Conservation (phyloP, 2,329 filamentous ascomycete genomes). For the Aotearoamyces nothofagi region DNA sequence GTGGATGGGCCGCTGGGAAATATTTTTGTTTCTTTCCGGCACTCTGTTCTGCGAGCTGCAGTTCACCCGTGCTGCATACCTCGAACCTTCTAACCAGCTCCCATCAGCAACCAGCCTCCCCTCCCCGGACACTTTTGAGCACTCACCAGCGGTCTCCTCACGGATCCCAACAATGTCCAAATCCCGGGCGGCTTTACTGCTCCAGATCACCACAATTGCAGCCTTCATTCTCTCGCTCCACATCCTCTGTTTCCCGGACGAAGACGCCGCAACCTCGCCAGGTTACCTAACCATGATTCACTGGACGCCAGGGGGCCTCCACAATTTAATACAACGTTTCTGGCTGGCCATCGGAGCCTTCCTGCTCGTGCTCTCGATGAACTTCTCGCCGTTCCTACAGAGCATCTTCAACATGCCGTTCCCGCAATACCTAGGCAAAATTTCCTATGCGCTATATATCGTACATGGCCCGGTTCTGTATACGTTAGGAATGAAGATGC, state of each 20-base stretch:
- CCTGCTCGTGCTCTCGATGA: conserved; percentile 1
- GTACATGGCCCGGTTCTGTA: conserved; percentile 33
- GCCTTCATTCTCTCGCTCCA: conserved; percentile 2
- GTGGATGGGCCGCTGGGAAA: conserved; percentile 1
- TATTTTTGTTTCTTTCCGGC: conserved; percentile 2
- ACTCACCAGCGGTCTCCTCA: no score
- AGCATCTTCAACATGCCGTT: conserved; percentile 27
- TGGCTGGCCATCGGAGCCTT: conserved; percentile 4
- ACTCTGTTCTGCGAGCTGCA: conserved; percentile 1
- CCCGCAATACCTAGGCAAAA: conserved; percentile 34
- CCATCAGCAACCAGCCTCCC: not conserved
- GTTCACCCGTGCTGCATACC: conserved; percentile 1
- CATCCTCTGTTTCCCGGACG: conserved; percentile 4
- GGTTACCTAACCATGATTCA: conserved; percentile 2
- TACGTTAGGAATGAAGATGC: conserved; percentile 5
- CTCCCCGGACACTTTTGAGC: not conserved
- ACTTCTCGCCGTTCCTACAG: conserved; percentile 20
- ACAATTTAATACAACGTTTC: conserved; percentile 3
- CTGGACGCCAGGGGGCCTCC: not conserved
- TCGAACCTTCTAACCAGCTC: no score
- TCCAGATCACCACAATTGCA: not conserved
- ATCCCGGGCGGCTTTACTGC: no score
- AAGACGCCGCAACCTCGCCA: conserved; percentile 1
- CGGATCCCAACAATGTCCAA: not conserved
- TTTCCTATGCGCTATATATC: conserved; percentile 40